Evolutionary conservation across 1,284 basidiomycete species (phyloP), one percentile per base, ranked within the genome.

Genomic region (Ganoderma sp.): DNA sequence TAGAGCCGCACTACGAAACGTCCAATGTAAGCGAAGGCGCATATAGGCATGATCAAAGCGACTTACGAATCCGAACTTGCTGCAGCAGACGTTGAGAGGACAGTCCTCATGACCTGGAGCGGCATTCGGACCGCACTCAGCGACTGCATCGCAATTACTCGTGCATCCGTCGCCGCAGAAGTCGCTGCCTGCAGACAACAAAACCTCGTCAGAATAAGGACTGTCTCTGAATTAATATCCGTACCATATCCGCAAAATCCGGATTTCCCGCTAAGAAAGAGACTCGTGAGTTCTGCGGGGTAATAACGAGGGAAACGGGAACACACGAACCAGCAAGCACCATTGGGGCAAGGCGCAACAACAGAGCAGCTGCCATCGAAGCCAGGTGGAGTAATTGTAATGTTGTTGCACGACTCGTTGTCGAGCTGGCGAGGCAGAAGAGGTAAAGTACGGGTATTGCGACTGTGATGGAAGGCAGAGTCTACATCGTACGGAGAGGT

Each of bases 31-130:
- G 45, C 7, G n/a, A 48, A n/a, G 10, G n/a, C 45, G 45, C n/a
- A 48, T 22, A 48, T 48, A 48, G 17, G 45, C 45, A 48, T n/a
- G 19, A 22, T n/a, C 8, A n/a, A 1, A n/a, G 10, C 6, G 45
- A 48, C 45, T 12, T 48, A 48, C 45, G 45, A 48, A 48, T 48
- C 69, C 41, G n/a, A 71, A 68, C 50, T 67, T 57, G 57, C 66
- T 67, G 63, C 71, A 73, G 65, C 71, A 73, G 7, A 73, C 71
- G 39, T 73, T 73, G 57, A 73, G 54, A 39, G 71, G 69, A 62
- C 71, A 73, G 8, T 63, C 48, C 17, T 64, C 50, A 22, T 73
- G 54, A 5, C 61, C 69, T 10, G 70, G 60, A 37, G 71, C 67
- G 0, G 71, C 69, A 42, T 63, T 41, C 8, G 65, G 65, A 1